These are phyloP conservation scores for Arachis hypogaea DNA, from an alignment of 306 rosid species.

Conservation along the genomic window DNA sequence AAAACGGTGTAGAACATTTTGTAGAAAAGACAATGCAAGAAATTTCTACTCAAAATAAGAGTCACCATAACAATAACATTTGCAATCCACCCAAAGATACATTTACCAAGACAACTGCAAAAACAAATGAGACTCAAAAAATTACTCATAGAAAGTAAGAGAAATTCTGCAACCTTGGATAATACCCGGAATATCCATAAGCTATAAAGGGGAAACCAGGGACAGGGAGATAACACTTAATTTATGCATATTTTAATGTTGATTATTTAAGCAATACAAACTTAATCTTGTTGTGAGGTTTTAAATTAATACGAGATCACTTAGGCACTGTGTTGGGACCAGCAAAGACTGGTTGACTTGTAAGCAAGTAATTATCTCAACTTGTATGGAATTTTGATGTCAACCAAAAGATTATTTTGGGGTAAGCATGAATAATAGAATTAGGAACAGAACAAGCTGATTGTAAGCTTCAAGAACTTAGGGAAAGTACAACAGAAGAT, in stretches of 20 bases:
- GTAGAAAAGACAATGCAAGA: not conserved
- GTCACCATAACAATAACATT: not conserved
- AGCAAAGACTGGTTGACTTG: no score
- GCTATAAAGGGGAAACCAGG: not conserved
- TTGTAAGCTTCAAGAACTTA: not conserved
- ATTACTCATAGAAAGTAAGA: not conserved
- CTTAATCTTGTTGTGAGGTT: no score
- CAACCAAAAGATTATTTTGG: no score
- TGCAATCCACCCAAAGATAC: slow-evolving; percentile 2
- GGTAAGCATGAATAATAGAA: slow-evolving; percentile 14
- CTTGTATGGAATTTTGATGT: no score
- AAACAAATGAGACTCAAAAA: slow-evolving; percentile 20
- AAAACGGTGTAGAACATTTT: slow-evolving; percentile 8
- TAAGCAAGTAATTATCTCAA: no score
- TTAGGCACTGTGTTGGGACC: no score
- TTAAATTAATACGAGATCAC: no score
- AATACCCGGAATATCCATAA: not conserved
- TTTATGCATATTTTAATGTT: no score
- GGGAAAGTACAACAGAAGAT: not conserved
- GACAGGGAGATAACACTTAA: no score
- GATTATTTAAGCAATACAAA: no score
- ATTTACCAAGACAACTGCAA: slow-evolving; percentile 8
- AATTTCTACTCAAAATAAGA: not conserved
- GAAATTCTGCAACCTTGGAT: slow-evolving; percentile 24
- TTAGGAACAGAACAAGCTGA: slow-evolving; percentile 1